Evolutionary conservation across 1,284 basidiomycete genomes (phyloP), one percentile per base, ranked within the genome.

Genomic region (Fistulinella staudtii): DNA sequence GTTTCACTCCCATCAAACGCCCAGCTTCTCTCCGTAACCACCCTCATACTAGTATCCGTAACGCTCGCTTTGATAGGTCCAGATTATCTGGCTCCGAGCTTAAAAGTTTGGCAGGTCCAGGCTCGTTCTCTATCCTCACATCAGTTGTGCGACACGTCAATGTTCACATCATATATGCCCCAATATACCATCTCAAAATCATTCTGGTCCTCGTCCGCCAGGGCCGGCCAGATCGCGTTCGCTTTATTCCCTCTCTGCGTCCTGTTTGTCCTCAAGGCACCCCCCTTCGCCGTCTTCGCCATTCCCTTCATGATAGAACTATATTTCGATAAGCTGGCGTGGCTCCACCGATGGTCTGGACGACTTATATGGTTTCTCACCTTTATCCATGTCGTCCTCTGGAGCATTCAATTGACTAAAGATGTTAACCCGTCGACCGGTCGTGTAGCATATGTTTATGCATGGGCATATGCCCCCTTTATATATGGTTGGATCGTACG

Each of bases 201-300:
- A 3, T 81, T 81, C 69, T 93, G 90, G 90, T 85, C 88, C 0
- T 71, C 80, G 0, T 85, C 82, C 14, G 79, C 78, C 23, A 73
- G 90, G 18, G 77, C 82, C 8, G 90, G 90, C 1, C 71, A 86
- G 48, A 82, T 92, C 45, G 80, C 86, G 2, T 92, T 89, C 57
- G 81, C 87, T 2, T 72, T 93, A 23, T 72, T 89, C 23, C 90
- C 90, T 1, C 73, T 93, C 14, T 80, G 81, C 43, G 72, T 93
- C 43, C 71, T 91, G 9, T 76, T 92, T 46, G 89, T 84, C 3
- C 75, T 93, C 61, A 93, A 92, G 63, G 75, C 85, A 4, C 82
- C 85, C 10, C 91, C 91, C 0, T 85, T 91, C 56, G 89, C 89
- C 39, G 57, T 92, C 35, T 79, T 92, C 55, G 80, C 89, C n/a